Base-by-base conservation (phyloP, 2,329 filamentous ascomycete genomes). In the Aspergillus japonicus region DNA sequence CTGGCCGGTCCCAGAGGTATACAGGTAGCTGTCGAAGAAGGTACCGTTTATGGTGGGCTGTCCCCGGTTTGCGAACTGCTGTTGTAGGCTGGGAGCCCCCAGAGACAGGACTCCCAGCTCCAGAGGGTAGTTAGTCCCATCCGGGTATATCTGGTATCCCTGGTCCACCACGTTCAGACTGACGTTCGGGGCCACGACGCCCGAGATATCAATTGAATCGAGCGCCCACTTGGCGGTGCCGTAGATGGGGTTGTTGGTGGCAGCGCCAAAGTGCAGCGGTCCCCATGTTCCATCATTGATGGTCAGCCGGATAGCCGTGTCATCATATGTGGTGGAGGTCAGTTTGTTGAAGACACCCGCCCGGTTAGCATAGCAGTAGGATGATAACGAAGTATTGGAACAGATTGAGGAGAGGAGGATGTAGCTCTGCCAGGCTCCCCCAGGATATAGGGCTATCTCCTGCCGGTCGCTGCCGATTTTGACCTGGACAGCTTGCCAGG, bases 401-500 rank as follows among this genome's bases (percentile, higher is more conserved):
- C 56, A 59, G 5, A 39, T 19, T 2, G 24, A 47, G 16, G 31
- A 33, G 12, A 59, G 56, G 8, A 61, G 29, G 23, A 57, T 51
- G 7, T 26, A 24, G 7, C 51, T 58, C 44, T 52, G 56, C 57
- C 60, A 66, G 19, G n/a, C 23, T 4, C 50, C 60, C 4, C 60
- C 62, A 2, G 64, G 57, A 26, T 67, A 67, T 12, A 61, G 19
- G 11, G 51, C 57, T 3, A 63, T 48, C 16, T 24, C 53, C 59
- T 57, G 55, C 11, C 19, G 26, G 8, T 26, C 29, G 16, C 33
- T 56, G 16, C 50, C 53, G 2, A 69, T 35, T 2, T 39, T 24
- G 10, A 68, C 60, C 19, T 29, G 39, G 35, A 64, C 59, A 8
- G 67, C 67, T 10, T 66, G 59, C 67, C 67, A 69, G 42, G 67